Conservation (phyloP, 2,329 filamentous ascomycete genomes). For the Sclerotinia sclerotiorum region DNA sequence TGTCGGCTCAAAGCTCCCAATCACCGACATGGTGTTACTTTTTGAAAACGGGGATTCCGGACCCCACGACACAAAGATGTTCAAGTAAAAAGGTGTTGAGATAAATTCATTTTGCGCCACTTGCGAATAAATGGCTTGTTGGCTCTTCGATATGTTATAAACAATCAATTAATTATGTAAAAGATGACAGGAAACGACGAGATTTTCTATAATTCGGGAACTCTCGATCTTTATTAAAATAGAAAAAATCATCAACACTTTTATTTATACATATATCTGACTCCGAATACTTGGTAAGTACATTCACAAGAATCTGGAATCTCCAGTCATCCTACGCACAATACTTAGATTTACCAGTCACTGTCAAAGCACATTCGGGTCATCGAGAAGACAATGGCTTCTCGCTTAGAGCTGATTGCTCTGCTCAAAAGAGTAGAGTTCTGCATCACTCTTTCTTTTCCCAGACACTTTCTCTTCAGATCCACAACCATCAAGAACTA, state of each 20-base stretch:
- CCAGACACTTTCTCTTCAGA: background rate
- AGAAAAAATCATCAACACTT: too few species aligned
- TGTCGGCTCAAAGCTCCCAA: too few species aligned
- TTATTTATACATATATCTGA: background rate
- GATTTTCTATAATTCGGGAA: too few species aligned
- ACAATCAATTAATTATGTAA: background rate
- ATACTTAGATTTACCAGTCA: background rate
- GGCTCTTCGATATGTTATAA: too few species aligned
- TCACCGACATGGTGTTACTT: too few species aligned
- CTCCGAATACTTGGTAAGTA: background rate
- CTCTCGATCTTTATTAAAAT: too few species aligned
- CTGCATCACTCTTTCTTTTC: background rate
- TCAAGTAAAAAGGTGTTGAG: too few species aligned
- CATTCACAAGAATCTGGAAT: background rate
- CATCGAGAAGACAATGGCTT: background rate
- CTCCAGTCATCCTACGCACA: background rate
- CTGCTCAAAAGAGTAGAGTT: background rate
- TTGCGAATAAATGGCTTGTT: too few species aligned
- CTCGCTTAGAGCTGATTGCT: too few species aligned
- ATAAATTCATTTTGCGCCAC: too few species aligned
- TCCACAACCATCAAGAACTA: background rate
- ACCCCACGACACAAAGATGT: too few species aligned
- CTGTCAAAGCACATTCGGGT: background rate
- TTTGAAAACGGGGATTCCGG: too few species aligned
- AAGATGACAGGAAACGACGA: background rate